Evolutionary conservation across 306 rosid genomes (phyloP).

Genomic region (Cajanus cajan): DNA sequence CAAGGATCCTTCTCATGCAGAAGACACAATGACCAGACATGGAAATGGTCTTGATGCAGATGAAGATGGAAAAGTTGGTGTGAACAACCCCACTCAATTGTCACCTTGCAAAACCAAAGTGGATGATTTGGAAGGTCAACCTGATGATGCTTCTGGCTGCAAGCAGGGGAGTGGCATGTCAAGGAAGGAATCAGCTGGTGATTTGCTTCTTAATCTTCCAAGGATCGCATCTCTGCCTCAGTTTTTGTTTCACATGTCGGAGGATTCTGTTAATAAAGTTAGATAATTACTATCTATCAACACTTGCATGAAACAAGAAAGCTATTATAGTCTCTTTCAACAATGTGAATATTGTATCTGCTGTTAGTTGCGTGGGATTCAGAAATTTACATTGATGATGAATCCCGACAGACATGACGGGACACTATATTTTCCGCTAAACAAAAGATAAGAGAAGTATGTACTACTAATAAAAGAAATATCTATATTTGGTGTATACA

Average conservation of each 20-base stretch:
- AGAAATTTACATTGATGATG: slow-evolving; percentile 44
- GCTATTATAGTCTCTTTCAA: not conserved
- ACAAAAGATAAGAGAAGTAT: not conserved
- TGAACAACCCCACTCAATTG: slow-evolving; percentile 6
- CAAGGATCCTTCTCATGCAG: slow-evolving; percentile 50
- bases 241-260: slow-evolving; percentile 51
- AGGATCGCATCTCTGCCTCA: slow-evolving; percentile 79
- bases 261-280: slow-evolving; percentile 48
- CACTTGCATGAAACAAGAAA: slow-evolving; percentile 16
- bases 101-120: slow-evolving; percentile 30
- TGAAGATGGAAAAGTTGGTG: slow-evolving; percentile 26
- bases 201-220: slow-evolving; percentile 67
- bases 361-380: slow-evolving; percentile 36
- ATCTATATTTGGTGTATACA: no score
- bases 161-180: slow-evolving; percentile 50
- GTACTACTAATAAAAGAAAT: no score
- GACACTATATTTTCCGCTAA: not conserved
- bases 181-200: slow-evolving; percentile 71
- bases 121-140: slow-evolving; percentile 30
- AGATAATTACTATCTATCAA: slow-evolving; percentile 29
- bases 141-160: slow-evolving; percentile 35
- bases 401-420: slow-evolving; percentile 30
- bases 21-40: slow-evolving; percentile 28
- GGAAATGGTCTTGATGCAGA: not conserved
- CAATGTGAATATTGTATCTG: slow-evolving; percentile 37